phyloP scores from a whole-genome alignment of 2,329 filamentous ascomycete species.

The Ceratocystis alfenasii region DNA sequence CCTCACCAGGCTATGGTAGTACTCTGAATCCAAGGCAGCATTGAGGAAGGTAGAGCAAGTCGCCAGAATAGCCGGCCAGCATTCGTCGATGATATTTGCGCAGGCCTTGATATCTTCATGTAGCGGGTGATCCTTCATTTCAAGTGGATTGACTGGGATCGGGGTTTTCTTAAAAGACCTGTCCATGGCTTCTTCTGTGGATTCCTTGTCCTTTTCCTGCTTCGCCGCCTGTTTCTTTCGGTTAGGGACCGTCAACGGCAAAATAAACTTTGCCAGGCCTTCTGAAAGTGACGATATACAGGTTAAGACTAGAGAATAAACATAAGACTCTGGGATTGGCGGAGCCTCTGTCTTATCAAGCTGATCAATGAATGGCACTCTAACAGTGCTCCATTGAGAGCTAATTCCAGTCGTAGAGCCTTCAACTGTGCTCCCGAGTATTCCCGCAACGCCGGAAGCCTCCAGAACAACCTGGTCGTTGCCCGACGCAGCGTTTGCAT shows the following conservation, averaged over 20 bases:
- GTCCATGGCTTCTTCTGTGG: conserved; percentile 30
- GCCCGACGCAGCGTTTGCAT: conserved; percentile 43
- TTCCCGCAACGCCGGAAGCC: conserved; percentile 73
- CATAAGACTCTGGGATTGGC: conserved; percentile 75
- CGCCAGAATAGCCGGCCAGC: conserved; percentile 90
- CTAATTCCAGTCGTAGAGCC: conserved; percentile 68
- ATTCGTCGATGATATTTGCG: conserved; percentile 73
- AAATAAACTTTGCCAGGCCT: conserved; percentile 80
- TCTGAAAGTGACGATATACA: conserved; percentile 88
- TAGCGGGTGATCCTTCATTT: conserved; percentile 59
- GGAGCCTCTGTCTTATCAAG: conserved; percentile 85
- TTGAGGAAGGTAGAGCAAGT: conserved; percentile 94
- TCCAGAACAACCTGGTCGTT: conserved; percentile 82
- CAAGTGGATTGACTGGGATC: conserved; percentile 72
- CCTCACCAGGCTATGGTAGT: conserved; percentile 82
- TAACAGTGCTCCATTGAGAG: conserved; percentile 77
- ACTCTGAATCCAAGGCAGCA: conserved; percentile 80
- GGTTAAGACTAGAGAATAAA: conserved; percentile 77
- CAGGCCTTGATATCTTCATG: conserved; percentile 61
- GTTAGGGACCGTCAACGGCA: conserved; percentile 76
- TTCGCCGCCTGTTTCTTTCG: conserved; percentile 38
- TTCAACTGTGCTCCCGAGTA: conserved; percentile 62
- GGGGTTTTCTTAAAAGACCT: conserved; percentile 64
- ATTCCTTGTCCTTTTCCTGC: conserved; percentile 29
- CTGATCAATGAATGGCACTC: conserved; percentile 82